Base-by-base conservation (phyloP, 495 filamentous ascomycete genomes). In the Hyaloscypha hepaticicola region DNA sequence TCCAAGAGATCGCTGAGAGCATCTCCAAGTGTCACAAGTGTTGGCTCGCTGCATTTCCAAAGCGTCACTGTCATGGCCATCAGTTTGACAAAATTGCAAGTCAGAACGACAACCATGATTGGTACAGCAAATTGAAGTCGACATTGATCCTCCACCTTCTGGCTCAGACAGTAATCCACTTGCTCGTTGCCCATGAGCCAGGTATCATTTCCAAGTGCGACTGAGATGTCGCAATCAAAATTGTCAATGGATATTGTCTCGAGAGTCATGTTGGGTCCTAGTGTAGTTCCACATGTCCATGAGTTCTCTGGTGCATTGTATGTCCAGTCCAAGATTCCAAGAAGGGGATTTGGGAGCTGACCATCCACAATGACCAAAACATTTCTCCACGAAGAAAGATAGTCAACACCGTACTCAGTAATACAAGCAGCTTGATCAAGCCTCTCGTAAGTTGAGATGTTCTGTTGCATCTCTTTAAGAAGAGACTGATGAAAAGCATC, bases 21-120 rank as follows among this genome's bases (percentile, higher is more conserved):
- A 70, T 87, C 83, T 7, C 85, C 85, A 1, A 83, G 50, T 0
- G 79, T 85, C 0, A 82, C 70, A 1, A 87, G 67, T 9, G 66
- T 64, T 72, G 24, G 55, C 29, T 55, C 64, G 53, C 55, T 61
- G 69, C 24, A 61, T 27, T 60, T 64, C 60, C 60, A 68, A 9
- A 71, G 64, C 0, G 74, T 73, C 33, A 75, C 41, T 16, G 72
- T 64, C 73, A 81, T 80, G 16, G 73, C 73, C 7, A 72, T 16
- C 1, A 72, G 67, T 53, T 84, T 84, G 8, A 76, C 58, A 7
- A 73, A n/a, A 38, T 79, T 77, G 26, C 72, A 72, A 3, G 75
- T 22, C 60, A 77, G 75, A 19, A 84, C 77, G 2, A 76, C 51
- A 22, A 78, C 45, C 56, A 79, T 71, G 16, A 84, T 75, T 0